These are phyloP conservation scores for Samsoniella hepiali DNA, from an alignment of 2,329 filamentous ascomycete species.

Conservation along the genomic window DNA sequence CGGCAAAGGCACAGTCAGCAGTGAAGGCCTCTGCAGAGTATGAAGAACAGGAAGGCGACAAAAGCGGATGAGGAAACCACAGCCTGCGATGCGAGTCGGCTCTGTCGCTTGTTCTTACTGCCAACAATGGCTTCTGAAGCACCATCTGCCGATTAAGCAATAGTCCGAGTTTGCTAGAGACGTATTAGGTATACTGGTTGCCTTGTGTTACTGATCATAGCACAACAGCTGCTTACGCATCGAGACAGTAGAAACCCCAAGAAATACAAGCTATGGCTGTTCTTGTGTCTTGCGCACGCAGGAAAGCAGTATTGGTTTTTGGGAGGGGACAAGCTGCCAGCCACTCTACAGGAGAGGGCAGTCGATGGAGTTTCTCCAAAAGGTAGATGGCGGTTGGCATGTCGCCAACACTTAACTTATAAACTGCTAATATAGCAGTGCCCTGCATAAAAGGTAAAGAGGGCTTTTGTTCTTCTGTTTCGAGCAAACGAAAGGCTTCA, in stretches of 20 bases:
- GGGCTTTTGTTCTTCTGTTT: neutral
- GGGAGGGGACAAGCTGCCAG: neutral
- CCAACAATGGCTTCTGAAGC: neutral
- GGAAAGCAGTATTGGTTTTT: neutral
- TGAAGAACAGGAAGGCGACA: neutral
- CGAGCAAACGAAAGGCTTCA: conserved; percentile 19
- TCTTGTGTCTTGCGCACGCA: conserved; percentile 5
- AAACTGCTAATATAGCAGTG: conserved; percentile 22
- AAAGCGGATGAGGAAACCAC: conserved; percentile 21
- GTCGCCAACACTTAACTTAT: conserved; percentile 21
- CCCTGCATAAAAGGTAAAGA: conserved; percentile 24
- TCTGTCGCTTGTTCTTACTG: neutral
- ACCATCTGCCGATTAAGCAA: neutral
- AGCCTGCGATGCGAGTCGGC: neutral
- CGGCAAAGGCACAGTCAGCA: conserved; percentile 15
- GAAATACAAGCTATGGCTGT: conserved; percentile 20
- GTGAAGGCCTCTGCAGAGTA: neutral
- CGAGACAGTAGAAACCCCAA: conserved; percentile 26
- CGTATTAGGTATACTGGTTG: neutral
- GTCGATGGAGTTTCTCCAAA: neutral
- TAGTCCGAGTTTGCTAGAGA: neutral
- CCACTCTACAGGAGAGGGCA: neutral
- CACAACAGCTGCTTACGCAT: conserved; percentile 24
- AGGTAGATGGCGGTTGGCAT: neutral
- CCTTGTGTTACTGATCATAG: neutral